Base-by-base conservation (phyloP, 1,139 yeast species). In the Taiozyma sp. region DNA sequence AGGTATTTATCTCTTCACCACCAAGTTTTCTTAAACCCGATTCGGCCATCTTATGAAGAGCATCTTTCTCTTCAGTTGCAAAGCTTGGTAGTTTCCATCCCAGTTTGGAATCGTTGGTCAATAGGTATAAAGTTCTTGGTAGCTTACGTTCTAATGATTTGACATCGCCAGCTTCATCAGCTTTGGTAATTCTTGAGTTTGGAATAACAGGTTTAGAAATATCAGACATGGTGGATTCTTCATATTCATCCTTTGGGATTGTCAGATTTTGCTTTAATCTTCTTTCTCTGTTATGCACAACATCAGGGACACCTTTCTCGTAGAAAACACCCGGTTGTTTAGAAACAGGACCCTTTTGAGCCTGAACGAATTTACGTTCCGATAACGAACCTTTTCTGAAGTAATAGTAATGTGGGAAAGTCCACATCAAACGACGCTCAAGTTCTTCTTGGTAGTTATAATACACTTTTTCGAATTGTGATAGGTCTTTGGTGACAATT, bases 401-500 rank as follows among this genome's bases (percentile, higher is more conserved):
- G 73, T 91, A 95, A 68, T 83, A 92, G 81, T 92, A 91, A 61
- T 86, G 84, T 7, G 99, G 98, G 69, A 93, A 93, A 0, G 98
- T 91, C 96, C 97, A 91, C 96, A 92, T 91, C 59, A 93, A 76
- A 65, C 98, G 79, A 64, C 84, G 84, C 76, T 92, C 92, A 55
- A 93, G 76, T 66, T 88, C 96, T 54, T 81, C 80, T 70, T 92
- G 96, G 68, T 95, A 95, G 54, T 81, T 76, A 68, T 86, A 88
- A 70, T 86, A 93, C 51, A 83, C 84, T 55, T 75, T 67, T 64
- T 91, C 97, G 61, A 93, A 86, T 51, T 76, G 80, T 12, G 86
- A 76, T 50, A 84, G 72, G 56, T 87, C 95, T 22, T 88, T 85
- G 3, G 96, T 88, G 51, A 93, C 80, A 45, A 93, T 76, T 30